Evolutionary conservation across 2,329 filamentous ascomycete genomes (phyloP).

Genomic region (Trichoderma citrinoviride): DNA sequence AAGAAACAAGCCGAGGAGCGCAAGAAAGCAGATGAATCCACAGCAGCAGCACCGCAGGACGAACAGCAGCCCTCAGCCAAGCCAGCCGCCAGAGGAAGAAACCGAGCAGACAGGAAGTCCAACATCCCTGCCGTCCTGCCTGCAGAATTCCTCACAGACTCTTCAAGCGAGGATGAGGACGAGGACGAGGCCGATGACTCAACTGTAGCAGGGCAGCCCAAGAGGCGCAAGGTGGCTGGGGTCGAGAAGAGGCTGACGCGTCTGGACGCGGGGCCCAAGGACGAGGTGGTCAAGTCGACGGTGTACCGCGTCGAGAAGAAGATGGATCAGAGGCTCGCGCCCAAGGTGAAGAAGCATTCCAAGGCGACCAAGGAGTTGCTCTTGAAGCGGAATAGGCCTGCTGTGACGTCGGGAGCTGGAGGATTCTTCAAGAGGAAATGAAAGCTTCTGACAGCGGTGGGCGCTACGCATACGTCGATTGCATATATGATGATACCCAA

Average conservation of each 20-base stretch:
- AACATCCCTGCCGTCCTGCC: conserved; percentile 49
- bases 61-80: conserved; percentile 24
- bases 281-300: conserved; percentile 52
- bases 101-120: conserved; percentile 36
- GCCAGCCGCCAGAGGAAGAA: conserved; percentile 21
- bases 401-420: conserved; percentile 38
- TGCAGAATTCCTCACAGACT: conserved; percentile 53
- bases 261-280: conserved; percentile 42
- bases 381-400: conserved; percentile 44
- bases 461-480: background rate
- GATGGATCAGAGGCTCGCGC: conserved; percentile 48
- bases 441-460: background rate
- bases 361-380: conserved; percentile 45
- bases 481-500: background rate
- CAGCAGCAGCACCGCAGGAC: too few species aligned
- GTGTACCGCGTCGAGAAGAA: conserved; percentile 50
- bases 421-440: conserved; percentile 44
- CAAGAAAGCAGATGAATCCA: conserved; percentile 37
- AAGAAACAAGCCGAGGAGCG: conserved; percentile 55
- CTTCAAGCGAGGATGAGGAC: conserved; percentile 45
- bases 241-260: conserved; percentile 40
- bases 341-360: conserved; percentile 45
- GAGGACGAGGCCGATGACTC: conserved; percentile 28
- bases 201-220: conserved; percentile 32
- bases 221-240: conserved; percentile 45